These are phyloP conservation scores for Eimeria falciformis DNA, from an alignment of 169 alveolate genomes.

Conservation along the genomic window DNA sequence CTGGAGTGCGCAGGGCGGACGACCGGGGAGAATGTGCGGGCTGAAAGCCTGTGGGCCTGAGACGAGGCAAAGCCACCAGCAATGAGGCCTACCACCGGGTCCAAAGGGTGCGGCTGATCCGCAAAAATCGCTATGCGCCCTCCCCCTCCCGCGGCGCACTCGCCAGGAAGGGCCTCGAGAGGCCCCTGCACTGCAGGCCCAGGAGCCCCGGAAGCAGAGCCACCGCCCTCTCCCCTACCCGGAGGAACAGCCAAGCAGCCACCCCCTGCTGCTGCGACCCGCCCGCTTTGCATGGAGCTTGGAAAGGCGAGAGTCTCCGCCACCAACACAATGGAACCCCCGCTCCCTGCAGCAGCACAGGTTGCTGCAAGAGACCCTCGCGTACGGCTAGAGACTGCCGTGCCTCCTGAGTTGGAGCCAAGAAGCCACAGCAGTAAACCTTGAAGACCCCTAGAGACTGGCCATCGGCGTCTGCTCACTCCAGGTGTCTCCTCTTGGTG, in stretches of 20 bases:
- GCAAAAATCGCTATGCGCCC: constrained; percentile 68
- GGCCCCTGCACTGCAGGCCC: not conserved
- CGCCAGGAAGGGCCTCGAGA: not conserved
- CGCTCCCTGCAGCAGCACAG: constrained; percentile 72
- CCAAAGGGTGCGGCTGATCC: constrained; percentile 67
- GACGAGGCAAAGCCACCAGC: not conserved
- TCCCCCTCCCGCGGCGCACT: constrained; percentile 77
- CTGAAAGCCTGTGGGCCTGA: too few species aligned
- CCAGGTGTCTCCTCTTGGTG: not conserved
- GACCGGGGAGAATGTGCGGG: too few species aligned
- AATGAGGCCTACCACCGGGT: constrained; percentile 50
- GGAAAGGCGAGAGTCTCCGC: constrained; percentile 34
- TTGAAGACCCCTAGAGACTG: not conserved
- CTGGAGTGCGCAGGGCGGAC: too few species aligned
- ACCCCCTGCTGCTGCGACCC: constrained; percentile 62
- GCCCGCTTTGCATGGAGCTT: constrained; percentile 38
- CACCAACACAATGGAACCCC: constrained; percentile 57
- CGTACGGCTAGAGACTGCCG: too few species aligned
- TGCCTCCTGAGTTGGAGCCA: not conserved
- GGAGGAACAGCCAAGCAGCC: constrained; percentile 49
- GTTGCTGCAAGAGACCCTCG: not conserved
- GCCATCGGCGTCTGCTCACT: not conserved
- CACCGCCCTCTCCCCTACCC: not conserved
- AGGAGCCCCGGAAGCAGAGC: not conserved
- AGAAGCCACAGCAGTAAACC: not conserved